phyloP scores from a whole-genome alignment of 257 asterid genomes.

The Gentiana macrophylla region DNA sequence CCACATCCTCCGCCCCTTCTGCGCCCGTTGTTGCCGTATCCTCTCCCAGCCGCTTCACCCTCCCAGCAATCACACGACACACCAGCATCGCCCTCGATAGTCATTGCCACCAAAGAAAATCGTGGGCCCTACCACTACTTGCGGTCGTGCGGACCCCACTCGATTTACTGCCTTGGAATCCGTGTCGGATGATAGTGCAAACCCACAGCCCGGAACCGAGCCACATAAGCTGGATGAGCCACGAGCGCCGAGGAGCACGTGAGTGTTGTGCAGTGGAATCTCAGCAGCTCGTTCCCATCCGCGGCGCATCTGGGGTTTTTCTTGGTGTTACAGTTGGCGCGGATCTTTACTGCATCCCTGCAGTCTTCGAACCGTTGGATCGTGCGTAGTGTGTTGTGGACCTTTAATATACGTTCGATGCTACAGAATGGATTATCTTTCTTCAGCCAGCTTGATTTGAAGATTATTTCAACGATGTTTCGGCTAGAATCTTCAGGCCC shows the following conservation, averaged over 20 bases:
- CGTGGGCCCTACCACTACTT: slow-evolving; percentile 87
- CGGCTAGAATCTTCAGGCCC: slow-evolving; percentile 91
- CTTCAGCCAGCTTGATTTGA: slow-evolving; percentile 96
- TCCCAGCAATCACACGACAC: slow-evolving; percentile 88
- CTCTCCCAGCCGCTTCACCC: slow-evolving; percentile 40
- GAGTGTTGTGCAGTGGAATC: slow-evolving; percentile 75
- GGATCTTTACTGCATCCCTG: slow-evolving; percentile 66
- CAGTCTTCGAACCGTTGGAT: slow-evolving; percentile 97
- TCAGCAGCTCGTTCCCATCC: slow-evolving; percentile 91
- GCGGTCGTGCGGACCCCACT: slow-evolving; percentile 73
- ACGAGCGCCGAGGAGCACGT: slow-evolving; percentile 73
- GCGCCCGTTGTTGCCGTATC: slow-evolving; percentile 6
- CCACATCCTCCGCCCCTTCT: slow-evolving; percentile 16
- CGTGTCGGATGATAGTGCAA: slow-evolving; percentile 73
- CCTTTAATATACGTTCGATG: slow-evolving; percentile 87
- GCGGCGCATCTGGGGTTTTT: slow-evolving; percentile 84
- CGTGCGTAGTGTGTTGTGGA: slow-evolving; percentile 82
- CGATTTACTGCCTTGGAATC: slow-evolving; percentile 44
- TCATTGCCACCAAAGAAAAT: slow-evolving; percentile 24
- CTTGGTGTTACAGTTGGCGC: slow-evolving; percentile 43
- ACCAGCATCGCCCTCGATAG: slow-evolving; percentile 74
- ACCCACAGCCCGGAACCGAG: slow-evolving; percentile 71
- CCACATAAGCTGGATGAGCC: slow-evolving; percentile 74
- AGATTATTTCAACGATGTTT: slow-evolving; percentile 86
- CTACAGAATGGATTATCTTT: slow-evolving; percentile 65